These are phyloP conservation scores for Blakeslea trispora DNA, from an alignment of 371 early-diverging fungal species.

Conservation along the genomic window DNA sequence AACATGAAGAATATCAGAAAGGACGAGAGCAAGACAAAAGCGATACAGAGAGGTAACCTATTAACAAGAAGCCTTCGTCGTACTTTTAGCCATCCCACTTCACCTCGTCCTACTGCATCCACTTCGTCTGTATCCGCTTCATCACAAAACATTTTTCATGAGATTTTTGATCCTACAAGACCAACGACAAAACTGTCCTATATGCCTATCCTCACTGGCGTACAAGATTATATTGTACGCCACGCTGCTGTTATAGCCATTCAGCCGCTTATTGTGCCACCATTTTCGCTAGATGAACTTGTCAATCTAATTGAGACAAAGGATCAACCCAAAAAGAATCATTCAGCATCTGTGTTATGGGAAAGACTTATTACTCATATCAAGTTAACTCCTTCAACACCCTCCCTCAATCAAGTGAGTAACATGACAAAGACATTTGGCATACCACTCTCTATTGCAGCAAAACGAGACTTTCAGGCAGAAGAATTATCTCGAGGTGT, in stretches of 20 bases:
- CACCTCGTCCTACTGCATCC: not conserved
- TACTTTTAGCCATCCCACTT: conserved; percentile 13
- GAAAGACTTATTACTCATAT: conserved; percentile 60
- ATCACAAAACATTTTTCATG: not conserved
- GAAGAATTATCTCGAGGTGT: not conserved
- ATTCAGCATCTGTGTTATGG: conserved; percentile 49
- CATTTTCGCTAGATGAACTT: conserved; percentile 60
- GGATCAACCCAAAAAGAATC: not conserved
- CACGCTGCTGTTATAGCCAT: conserved; percentile 75
- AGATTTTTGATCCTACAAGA: not conserved
- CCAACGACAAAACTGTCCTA: not conserved
- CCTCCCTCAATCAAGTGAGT: conserved; percentile 18
- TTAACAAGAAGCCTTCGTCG: conserved; percentile 16
- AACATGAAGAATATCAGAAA: not conserved
- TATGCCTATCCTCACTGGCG: conserved; percentile 13
- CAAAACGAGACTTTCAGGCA: conserved; percentile 59
- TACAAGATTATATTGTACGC: conserved; percentile 66
- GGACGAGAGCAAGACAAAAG: not conserved
- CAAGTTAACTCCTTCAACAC: not conserved
- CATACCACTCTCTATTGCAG: conserved; percentile 28
- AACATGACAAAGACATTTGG: conserved; percentile 54
- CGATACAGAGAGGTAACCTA: not conserved
- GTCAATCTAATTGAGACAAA: conserved; percentile 53
- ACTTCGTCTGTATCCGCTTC: too few relatives aligned
- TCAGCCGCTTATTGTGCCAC: conserved; percentile 58